Evolutionary conservation across 1,284 basidiomycete genomes (phyloP), one percentile per base, ranked within the genome.

Genomic region (Microbotryum saponariae): DNA sequence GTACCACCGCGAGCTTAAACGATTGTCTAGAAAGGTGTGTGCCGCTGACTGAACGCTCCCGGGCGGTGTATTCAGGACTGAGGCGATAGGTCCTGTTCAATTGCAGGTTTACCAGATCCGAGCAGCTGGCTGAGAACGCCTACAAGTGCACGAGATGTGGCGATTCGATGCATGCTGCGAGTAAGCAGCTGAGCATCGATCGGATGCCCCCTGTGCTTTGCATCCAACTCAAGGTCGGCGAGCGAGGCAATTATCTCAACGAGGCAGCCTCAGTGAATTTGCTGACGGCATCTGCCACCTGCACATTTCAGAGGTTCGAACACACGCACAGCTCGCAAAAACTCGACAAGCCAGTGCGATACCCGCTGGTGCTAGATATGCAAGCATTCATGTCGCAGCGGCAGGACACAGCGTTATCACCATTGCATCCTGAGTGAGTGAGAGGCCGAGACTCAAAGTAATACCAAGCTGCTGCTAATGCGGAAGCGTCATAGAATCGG

Each of bases 141-240:
- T 90, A 88, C 71, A 83, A 79, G 60, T 90, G 88, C 71, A 78
- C 77, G 46, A 86, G 85, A 74, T 90, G 88, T 71, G 81, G 81
- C 31, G 87, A 85, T 71, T 78, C 81, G 49, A 57, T 57, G 29
- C 66, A 88, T 82, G 83, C 85, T 66, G 88, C 87, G 0, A 88
- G 82, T 69, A 92, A 93, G 73, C 85, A 89, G 51, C 77, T 97
- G 56, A 88, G 85, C 66, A 85, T 97, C 69, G 83, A 82, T 60
- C 86, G 86, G 65, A 79, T 98, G 5, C 92, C 94, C 0, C 88
- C 90, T 0, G 91, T 96, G 1, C 79, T 98, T 51, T 91, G 88
- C 70, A 90, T 97, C 70, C 94, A 97, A 75, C 87, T 98, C 77
- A 98, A 97, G 82, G 91, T 89, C 44, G 48, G 76, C 23, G 45